Percentiles rank a stretch among this genome's conserved stretches.
Conservation (phyloP, 371 early-diverging fungal genomes). For the Gilbertella persicaria region DNA sequence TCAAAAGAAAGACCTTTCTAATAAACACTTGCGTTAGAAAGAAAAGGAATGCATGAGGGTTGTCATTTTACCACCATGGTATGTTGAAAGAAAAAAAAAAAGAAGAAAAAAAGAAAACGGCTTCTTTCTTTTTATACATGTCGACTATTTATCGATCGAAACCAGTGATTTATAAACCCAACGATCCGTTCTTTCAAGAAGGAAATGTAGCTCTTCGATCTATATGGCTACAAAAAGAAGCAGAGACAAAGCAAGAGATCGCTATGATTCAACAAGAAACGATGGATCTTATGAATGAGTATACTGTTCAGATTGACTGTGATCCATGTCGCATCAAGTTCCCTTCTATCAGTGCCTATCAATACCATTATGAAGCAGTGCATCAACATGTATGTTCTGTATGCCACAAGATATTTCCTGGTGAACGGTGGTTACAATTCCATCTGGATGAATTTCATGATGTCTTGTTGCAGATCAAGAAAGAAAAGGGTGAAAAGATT, state of each 20-base stretch:
- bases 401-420: constrained; percentile 57
- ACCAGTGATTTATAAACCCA: constrained; percentile 28
- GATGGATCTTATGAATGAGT: constrained; percentile 20
- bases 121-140: constrained; percentile 6
- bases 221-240: constrained; percentile 44
- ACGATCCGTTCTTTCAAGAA: constrained; percentile 55
- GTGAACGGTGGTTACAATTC: constrained; percentile 48
- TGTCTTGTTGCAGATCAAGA: constrained; percentile 44
- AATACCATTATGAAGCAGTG: constrained; percentile 57
- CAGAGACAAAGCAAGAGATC: constrained; percentile 12
- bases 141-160: constrained; percentile 38
- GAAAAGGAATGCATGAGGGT: no score
- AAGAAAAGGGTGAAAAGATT: constrained; percentile 62
- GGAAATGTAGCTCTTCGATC: constrained; percentile 55
- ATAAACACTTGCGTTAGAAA: not conserved
- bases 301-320: constrained; percentile 24
- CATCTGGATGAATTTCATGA: constrained; percentile 64
- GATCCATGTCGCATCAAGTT: constrained; percentile 10
- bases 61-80: not conserved
- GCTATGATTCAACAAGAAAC: constrained; percentile 34
- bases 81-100: not conserved
- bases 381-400: constrained; percentile 56
- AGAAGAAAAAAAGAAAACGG: not conserved
- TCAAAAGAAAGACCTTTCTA: constrained; percentile 64
- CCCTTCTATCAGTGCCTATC: constrained; percentile 47